Percentiles rank a stretch among this genome's conserved stretches.
Evolutionary conservation across 768 basidiomycete genomes (phyloP).

Genomic region (Psilocybe azurescens): DNA sequence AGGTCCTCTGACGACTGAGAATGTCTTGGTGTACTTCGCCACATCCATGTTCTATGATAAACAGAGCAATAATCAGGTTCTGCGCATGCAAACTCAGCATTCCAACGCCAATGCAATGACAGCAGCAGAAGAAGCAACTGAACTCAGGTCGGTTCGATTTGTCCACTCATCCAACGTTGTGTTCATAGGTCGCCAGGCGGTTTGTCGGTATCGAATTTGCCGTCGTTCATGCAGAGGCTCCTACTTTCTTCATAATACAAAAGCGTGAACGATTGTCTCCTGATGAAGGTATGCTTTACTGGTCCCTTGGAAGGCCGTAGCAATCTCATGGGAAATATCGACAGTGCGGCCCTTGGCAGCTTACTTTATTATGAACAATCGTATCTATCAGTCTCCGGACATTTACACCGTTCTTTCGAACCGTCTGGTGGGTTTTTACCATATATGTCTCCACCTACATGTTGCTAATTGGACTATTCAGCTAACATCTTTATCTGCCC

Average conservation of each 20-base stretch:
- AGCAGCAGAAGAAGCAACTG: slow-evolving; percentile 76
- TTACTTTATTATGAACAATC: slow-evolving; percentile 89
- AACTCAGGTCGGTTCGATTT: slow-evolving; percentile 68
- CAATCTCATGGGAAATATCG: slow-evolving; percentile 13
- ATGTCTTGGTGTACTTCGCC: slow-evolving; percentile 90
- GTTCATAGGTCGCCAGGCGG: slow-evolving; percentile 52
- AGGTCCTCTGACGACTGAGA: slow-evolving; percentile 75
- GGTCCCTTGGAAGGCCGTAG: slow-evolving; percentile 2
- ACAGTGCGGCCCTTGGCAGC: slow-evolving; percentile 78
- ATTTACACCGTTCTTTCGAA: slow-evolving; percentile 85
- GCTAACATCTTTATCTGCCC: slow-evolving; percentile 71
- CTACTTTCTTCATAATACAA: slow-evolving; percentile 87
- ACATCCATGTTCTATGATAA: slow-evolving; percentile 95
- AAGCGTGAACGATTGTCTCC: slow-evolving; percentile 86
- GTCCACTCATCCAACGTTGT: not conserved
- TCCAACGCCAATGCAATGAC: slow-evolving; percentile 67
- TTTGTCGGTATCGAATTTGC: slow-evolving; percentile 91
- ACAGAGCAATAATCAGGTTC: slow-evolving; percentile 89
- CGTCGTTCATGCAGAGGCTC: slow-evolving; percentile 79
- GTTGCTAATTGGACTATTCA: slow-evolving; percentile 29
- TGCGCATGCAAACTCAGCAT: slow-evolving; percentile 94
- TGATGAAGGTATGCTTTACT: slow-evolving; percentile 67
- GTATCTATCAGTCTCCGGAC: slow-evolving; percentile 89
- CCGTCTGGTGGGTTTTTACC: slow-evolving; percentile 61
- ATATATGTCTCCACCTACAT: slow-evolving; percentile 3